phyloP scores from a whole-genome alignment of 139 green algal genomes.

The Trebouxia sp. region DNA sequence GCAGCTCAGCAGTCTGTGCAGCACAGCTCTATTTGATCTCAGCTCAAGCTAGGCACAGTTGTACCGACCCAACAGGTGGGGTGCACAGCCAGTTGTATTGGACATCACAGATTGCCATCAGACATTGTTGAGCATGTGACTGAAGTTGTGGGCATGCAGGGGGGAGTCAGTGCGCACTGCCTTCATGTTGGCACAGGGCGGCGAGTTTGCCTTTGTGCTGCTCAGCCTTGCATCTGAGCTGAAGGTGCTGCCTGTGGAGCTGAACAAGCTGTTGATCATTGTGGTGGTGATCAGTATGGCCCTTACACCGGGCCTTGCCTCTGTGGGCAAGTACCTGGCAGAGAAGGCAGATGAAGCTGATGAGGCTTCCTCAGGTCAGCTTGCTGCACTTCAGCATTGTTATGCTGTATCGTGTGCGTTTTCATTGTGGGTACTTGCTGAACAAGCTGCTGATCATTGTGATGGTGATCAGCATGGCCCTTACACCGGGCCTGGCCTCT shows the following conservation, averaged over 20 bases:
- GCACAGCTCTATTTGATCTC: too few relatives aligned
- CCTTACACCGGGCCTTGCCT: constrained; percentile 82
- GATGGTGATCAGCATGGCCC: constrained; percentile 91
- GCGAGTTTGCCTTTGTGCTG: constrained; percentile 98
- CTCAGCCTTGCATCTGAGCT: constrained; percentile 84
- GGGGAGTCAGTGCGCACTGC: constrained; percentile 80
- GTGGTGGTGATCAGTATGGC: constrained; percentile 94
- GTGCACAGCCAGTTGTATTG: too few relatives aligned
- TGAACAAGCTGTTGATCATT: constrained; percentile 95
- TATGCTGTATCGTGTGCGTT: too few relatives aligned
- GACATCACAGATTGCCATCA: too few relatives aligned
- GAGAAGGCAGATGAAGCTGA: constrained; percentile 23
- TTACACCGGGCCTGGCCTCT: constrained; percentile 86
- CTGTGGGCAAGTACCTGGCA: constrained; percentile 59
- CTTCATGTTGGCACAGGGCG: constrained; percentile 92
- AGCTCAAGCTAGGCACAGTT: too few relatives aligned
- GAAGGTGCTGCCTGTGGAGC: constrained; percentile 75
- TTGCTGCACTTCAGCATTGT: background rate
- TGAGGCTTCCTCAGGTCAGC: background rate
- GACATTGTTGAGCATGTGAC: background rate
- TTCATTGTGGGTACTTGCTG: too few relatives aligned
- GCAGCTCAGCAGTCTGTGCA: too few relatives aligned
- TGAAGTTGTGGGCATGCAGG: constrained; percentile 38
- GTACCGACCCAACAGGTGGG: too few relatives aligned
- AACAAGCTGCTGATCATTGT: constrained; percentile 97